Conservation (phyloP, 768 basidiomycete genomes). For the Guyanaporus albipodus region DNA sequence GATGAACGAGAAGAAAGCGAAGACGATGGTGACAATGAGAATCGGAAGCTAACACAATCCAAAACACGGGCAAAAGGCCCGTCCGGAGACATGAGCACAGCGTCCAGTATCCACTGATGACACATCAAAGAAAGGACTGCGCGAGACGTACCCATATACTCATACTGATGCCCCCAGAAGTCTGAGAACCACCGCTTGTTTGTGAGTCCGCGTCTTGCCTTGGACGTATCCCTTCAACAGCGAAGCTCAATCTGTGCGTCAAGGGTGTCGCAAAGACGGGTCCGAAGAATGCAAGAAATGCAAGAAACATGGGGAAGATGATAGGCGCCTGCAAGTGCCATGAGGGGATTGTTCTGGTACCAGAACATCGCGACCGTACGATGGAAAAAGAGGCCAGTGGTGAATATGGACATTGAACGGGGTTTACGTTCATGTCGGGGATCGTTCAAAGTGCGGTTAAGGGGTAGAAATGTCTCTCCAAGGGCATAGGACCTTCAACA, state of each 20-base stretch:
- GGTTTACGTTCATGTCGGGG: slow-evolving; percentile 1
- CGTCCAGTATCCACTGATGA: background rate
- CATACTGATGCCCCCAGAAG: slow-evolving; percentile 10
- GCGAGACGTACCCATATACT: slow-evolving; percentile 25
- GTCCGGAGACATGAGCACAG: background rate
- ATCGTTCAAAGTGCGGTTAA: slow-evolving; percentile 1
- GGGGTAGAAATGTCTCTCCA: too few relatives aligned
- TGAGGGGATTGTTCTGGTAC: slow-evolving; percentile 12
- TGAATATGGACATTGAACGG: background rate
- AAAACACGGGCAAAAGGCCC: background rate
- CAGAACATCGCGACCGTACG: slow-evolving; percentile 6
- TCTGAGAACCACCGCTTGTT: background rate
- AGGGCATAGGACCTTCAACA: too few relatives aligned
- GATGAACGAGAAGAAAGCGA: slow-evolving; percentile 19
- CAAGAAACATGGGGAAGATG: background rate
- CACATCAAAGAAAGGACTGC: background rate
- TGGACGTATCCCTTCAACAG: too few relatives aligned
- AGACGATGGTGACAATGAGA: slow-evolving; percentile 21
- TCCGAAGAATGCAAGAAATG: background rate
- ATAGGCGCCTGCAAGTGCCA: background rate
- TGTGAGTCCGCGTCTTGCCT: background rate
- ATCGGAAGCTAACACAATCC: slow-evolving; percentile 30
- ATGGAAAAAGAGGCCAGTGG: slow-evolving; percentile 1
- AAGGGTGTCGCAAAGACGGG: slow-evolving; percentile 10
- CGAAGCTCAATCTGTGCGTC: background rate